Conservation (phyloP, 441 rosid genomes). For the Viola pubescens region DNA sequence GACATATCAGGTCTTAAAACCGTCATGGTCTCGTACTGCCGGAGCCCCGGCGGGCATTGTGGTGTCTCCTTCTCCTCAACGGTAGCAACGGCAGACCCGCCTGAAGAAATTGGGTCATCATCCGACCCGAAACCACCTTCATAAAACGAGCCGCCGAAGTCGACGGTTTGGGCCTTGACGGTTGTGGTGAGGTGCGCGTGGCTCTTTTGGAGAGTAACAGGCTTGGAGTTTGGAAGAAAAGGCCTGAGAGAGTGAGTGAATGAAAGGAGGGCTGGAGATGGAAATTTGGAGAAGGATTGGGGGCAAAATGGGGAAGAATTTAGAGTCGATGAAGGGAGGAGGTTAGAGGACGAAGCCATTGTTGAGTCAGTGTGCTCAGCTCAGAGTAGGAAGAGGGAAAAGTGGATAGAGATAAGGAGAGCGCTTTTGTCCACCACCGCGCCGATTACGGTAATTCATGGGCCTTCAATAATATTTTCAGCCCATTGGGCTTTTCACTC, state of each 20-base stretch:
- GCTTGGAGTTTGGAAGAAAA: constrained; percentile 24
- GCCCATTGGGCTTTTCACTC: no score
- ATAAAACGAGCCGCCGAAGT: constrained; percentile 67
- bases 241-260: constrained; percentile 37
- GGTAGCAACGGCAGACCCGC: constrained; percentile 43
- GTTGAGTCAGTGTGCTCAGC: constrained; percentile 2
- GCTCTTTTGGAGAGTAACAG: constrained; percentile 11
- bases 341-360: constrained; percentile 38
- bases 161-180: constrained; percentile 55
- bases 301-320: constrained; percentile 32
- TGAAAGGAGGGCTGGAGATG: constrained; percentile 31
- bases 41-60: constrained; percentile 79
- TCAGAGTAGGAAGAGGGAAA: not conserved
- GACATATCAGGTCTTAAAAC: constrained; percentile 87
- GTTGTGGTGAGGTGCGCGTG: constrained; percentile 7
- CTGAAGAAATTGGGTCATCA: constrained; percentile 47
- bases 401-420: constrained; percentile 17
- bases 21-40: constrained; percentile 73
- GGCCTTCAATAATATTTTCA: no score
- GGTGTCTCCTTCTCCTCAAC: constrained; percentile 71
- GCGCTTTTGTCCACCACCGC: not conserved
- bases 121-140: constrained; percentile 68
- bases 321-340: constrained; percentile 26
- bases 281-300: constrained; percentile 22
- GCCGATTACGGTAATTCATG: no score